A percentile compares a stretch with the other conserved stretches of the same genome.
Evolutionary conservation across 164 flowering plant genomes (phyloP).

Genomic region (Umbilicus rupestris): DNA sequence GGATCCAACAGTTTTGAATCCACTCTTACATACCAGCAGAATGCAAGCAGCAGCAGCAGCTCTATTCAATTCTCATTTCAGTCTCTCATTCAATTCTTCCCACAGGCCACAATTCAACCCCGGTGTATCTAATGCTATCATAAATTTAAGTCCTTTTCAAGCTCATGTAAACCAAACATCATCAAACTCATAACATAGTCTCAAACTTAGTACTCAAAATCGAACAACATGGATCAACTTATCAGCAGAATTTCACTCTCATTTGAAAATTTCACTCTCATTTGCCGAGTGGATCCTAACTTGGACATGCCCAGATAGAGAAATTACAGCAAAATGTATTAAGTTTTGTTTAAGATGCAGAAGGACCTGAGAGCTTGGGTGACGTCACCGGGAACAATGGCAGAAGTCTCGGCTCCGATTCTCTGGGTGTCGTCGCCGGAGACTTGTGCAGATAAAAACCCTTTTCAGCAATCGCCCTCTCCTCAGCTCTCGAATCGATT

Average conservation of each 20-base stretch:
- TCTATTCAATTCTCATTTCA: too few relatives aligned
- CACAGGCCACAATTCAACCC: background rate
- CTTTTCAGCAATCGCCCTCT: constrained; percentile 45
- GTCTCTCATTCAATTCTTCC: background rate
- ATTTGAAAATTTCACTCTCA: background rate
- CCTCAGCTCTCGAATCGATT: constrained; percentile 30
- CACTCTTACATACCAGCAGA: too few relatives aligned
- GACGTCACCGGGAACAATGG: constrained; percentile 56
- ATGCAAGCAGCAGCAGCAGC: too few relatives aligned
- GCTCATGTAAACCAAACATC: background rate
- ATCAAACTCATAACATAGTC: background rate
- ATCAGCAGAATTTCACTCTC: background rate
- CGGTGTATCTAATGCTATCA: background rate
- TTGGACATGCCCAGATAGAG: background rate
- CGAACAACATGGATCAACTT: background rate
- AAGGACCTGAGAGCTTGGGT: constrained; percentile 40
- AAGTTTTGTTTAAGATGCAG: constrained; percentile 14
- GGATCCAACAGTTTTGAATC: too few relatives aligned
- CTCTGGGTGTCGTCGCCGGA: constrained; percentile 43
- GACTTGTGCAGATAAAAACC: constrained; percentile 55
- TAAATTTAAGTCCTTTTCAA: background rate
- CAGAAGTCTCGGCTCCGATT: constrained; percentile 40
- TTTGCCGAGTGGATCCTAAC: background rate
- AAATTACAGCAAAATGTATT: too few relatives aligned
- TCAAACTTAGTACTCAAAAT: background rate